Base-by-base conservation (phyloP, 495 filamentous ascomycete genomes). In the Apiosordaria backusii region DNA sequence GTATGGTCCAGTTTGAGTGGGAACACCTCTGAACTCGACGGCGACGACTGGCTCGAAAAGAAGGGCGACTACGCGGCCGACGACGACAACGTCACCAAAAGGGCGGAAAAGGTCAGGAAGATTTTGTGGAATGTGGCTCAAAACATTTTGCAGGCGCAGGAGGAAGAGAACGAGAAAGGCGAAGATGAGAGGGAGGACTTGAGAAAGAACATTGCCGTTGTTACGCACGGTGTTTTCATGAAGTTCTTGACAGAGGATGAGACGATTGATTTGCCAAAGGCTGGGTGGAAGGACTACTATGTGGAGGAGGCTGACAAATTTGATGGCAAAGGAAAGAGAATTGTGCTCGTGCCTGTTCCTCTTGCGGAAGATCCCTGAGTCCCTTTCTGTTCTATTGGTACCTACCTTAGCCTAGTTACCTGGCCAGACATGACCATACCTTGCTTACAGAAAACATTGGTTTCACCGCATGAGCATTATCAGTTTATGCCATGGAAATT, bases 141-240 rank as follows among this genome's bases (percentile, higher is more conserved):
- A 15, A 45, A 45, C 35, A 45, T 45, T 45, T 13, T 10, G 35
- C 35, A 45, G 35, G 35, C 13, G 35, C 35, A 45, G 13, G 16
- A 45, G 4, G 9, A 16, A 1, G 58, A 61, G 21, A 0, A 67
- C 4, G 60, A 45, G n/a, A 29, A 23, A 26, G 54, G 4, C 13
- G 50, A 71, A 45, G 63, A 63, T 6, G 50, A 18, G 18, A 57
- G 40, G n/a, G 40, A 16, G 62, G 53, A 6, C 25, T 63, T 27
- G 59, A 69, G 50, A 63, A 66, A 10, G 40, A 63, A 65, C 24
- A 63, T 74, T 1, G 66, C 68, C 0, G 70, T 76, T 4, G 72
- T 76, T 21, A 74, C 72, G 26, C 74, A 76, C 55, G 74, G 74
- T 1, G 74, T 76, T 15, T 76, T 76, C 60, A 76, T 76, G 72